Evolutionary conservation across 805 yeast species (phyloP).

Genomic region (Clavispora phyllophila): DNA sequence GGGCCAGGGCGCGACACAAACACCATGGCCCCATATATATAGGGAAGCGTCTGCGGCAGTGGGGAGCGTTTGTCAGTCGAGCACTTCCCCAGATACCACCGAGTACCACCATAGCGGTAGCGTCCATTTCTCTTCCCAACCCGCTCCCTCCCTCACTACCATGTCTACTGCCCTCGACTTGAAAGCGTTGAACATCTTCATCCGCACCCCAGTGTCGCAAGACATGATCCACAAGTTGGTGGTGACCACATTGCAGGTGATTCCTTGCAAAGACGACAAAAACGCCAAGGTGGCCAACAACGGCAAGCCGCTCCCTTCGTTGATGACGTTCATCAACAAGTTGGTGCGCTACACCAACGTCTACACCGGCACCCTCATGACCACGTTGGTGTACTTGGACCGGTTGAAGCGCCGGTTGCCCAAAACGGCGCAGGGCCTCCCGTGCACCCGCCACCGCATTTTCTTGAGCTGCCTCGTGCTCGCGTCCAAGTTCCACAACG

Average conservation of each 20-base stretch:
- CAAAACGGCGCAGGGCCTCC: slow-evolving; percentile 66
- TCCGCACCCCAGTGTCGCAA: slow-evolving; percentile 64
- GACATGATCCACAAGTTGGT: slow-evolving; percentile 71
- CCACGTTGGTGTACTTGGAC: slow-evolving; percentile 65
- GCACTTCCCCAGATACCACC: too few species aligned
- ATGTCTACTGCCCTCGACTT: slow-evolving; percentile 21
- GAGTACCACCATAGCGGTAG: too few species aligned
- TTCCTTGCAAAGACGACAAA: slow-evolving; percentile 52
- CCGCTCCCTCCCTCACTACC: neutral
- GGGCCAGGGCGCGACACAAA: neutral
- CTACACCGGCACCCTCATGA: slow-evolving; percentile 73
- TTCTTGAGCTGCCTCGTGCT: slow-evolving; percentile 69
- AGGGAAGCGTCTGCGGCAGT: neutral
- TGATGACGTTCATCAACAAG: slow-evolving; percentile 68
- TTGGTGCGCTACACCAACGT: slow-evolving; percentile 72
- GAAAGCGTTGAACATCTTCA: slow-evolving; percentile 54
- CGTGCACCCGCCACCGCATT: slow-evolving; percentile 76
- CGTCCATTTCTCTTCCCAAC: too few species aligned
- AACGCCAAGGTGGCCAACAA: slow-evolving; percentile 22
- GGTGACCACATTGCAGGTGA: slow-evolving; percentile 58
- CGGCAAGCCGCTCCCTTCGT: slow-evolving; percentile 52
- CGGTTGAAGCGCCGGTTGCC: slow-evolving; percentile 59
- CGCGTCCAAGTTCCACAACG: slow-evolving; percentile 72
- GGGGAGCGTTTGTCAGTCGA: too few species aligned
- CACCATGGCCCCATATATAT: neutral